A percentile compares a stretch with the other conserved stretches of the same genome.
Evolutionary conservation across 495 filamentous ascomycete species (phyloP).

Genomic region (Annulohypoxylon maeteangense): DNA sequence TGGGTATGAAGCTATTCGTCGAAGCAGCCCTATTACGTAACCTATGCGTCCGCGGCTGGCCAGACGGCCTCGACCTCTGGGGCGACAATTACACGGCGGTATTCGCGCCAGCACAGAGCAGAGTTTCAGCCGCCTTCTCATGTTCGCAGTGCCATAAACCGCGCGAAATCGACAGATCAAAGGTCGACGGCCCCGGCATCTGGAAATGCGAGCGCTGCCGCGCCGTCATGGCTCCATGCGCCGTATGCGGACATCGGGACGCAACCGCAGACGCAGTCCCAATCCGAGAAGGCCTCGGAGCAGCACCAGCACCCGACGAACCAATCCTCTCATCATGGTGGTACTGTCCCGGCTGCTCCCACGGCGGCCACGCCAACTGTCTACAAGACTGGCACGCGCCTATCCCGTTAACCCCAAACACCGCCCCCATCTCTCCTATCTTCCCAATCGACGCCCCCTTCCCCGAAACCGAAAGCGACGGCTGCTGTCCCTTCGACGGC

Average conservation of each 20-base stretch:
- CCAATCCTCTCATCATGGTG: slow-evolving; percentile 64
- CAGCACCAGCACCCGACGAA: slow-evolving; percentile 24
- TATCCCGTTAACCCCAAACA: slow-evolving; percentile 35
- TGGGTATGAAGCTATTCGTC: slow-evolving; percentile 70
- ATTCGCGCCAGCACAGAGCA: slow-evolving; percentile 65
- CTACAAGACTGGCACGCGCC: slow-evolving; percentile 74
- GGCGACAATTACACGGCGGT: slow-evolving; percentile 67
- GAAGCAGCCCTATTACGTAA: slow-evolving; percentile 77
- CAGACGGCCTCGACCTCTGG: slow-evolving; percentile 53
- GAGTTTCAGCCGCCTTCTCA: slow-evolving; percentile 56
- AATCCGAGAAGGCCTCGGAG: slow-evolving; percentile 51
- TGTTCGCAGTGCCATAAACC: slow-evolving; percentile 65
- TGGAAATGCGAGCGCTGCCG: slow-evolving; percentile 63
- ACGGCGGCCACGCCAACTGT: slow-evolving; percentile 78
- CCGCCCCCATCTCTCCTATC: slow-evolving; percentile 7
- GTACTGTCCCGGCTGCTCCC: slow-evolving; percentile 78
- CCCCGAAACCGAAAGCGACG: slow-evolving; percentile 62
- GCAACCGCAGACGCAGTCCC: slow-evolving; percentile 35
- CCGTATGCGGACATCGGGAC: slow-evolving; percentile 57
- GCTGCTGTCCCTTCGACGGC: slow-evolving; percentile 77
- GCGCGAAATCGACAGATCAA: slow-evolving; percentile 59
- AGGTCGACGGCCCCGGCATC: slow-evolving; percentile 41
- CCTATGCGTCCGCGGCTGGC: slow-evolving; percentile 65
- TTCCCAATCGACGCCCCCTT: slow-evolving; percentile 53
- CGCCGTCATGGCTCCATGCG: slow-evolving; percentile 56